Evolutionary conservation across 495 filamentous ascomycete species (phyloP).

Genomic region (Xylaria longipes): DNA sequence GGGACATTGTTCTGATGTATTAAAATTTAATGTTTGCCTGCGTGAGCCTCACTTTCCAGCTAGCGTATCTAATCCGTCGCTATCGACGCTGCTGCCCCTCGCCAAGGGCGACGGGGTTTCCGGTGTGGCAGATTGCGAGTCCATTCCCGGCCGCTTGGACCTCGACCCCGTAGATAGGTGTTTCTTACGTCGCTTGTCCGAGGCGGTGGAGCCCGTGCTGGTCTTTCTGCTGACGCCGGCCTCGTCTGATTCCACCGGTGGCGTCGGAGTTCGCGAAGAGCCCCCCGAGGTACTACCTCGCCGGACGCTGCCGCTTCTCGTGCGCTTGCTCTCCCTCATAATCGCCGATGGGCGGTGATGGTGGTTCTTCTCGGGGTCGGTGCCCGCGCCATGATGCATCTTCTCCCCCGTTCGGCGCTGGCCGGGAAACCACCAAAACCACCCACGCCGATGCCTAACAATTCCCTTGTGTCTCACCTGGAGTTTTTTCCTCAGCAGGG

Average conservation of each 20-base stretch:
- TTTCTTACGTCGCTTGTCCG: constrained; percentile 58
- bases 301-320: constrained; percentile 55
- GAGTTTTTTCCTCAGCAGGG: constrained; percentile 71
- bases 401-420: constrained; percentile 39
- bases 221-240: constrained; percentile 45
- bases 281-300: constrained; percentile 53
- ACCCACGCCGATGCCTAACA: constrained; percentile 72
- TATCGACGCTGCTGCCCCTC: constrained; percentile 52
- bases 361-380: constrained; percentile 40
- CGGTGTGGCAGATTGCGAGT: constrained; percentile 58
- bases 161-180: constrained; percentile 39
- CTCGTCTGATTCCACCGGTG: constrained; percentile 56
- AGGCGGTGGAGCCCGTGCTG: constrained; percentile 55
- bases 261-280: constrained; percentile 57
- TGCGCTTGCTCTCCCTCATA: constrained; percentile 51
- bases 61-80: constrained; percentile 24
- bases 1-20: neutral
- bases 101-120: constrained; percentile 58
- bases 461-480: constrained; percentile 68
- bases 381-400: constrained; percentile 28
- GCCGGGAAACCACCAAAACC: constrained; percentile 82
- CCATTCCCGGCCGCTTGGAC: constrained; percentile 47
- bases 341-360: constrained; percentile 48
- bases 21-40: neutral
- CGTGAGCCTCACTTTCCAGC: neutral